Conservation (phyloP, 2,329 filamentous ascomycete genomes). For the Trichophyton rubrum region DNA sequence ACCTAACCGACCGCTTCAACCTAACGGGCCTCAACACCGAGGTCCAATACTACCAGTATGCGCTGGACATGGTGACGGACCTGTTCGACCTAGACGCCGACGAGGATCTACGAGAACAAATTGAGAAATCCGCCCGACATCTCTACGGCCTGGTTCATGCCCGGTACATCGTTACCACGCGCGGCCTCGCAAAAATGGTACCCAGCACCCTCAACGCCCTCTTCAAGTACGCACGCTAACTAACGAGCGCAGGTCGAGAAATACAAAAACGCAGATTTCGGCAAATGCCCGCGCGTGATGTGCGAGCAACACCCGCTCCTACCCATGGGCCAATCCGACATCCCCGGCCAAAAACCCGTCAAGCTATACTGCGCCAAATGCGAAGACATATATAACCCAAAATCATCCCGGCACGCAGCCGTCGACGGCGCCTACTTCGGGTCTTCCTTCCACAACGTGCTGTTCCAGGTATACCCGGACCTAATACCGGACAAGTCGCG, state of each 20-base stretch:
- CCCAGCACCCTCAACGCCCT: slow-evolving; percentile 16
- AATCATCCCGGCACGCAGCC: slow-evolving; percentile 84
- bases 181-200: slow-evolving; percentile 94
- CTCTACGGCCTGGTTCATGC: slow-evolving; percentile 94
- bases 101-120: slow-evolving; percentile 94
- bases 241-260: slow-evolving; percentile 64
- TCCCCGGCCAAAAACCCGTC: slow-evolving; percentile 75
- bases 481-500: slow-evolving; percentile 76
- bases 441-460: slow-evolving; percentile 95
- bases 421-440: slow-evolving; percentile 98
- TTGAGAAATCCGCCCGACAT: slow-evolving; percentile 92
- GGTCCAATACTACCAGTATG: slow-evolving; percentile 98
- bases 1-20: slow-evolving; percentile 96
- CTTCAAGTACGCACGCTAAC: neutral
- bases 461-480: slow-evolving; percentile 94
- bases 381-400: slow-evolving; percentile 98
- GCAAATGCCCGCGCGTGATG: slow-evolving; percentile 92
- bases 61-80: slow-evolving; percentile 90
- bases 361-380: slow-evolving; percentile 96
- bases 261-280: slow-evolving; percentile 96
- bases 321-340: slow-evolving; percentile 86
- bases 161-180: slow-evolving; percentile 89
- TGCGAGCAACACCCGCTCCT: slow-evolving; percentile 88
- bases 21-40: slow-evolving; percentile 93
- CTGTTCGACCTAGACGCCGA: slow-evolving; percentile 98